Conservation (phyloP, 202 grass and related monocot genomes). For the Hordeum pubiflorum region DNA sequence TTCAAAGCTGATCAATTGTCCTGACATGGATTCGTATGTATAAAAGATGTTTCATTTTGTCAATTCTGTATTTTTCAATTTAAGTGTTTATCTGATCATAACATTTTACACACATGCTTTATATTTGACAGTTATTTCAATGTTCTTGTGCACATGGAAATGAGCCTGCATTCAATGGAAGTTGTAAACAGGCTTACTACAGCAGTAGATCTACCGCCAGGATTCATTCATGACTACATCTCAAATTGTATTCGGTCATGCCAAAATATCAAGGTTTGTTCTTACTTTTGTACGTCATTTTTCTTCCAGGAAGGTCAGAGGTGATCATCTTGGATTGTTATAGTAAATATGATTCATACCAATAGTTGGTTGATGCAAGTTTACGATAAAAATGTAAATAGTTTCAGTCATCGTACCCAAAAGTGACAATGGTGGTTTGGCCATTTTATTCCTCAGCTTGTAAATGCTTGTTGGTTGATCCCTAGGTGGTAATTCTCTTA, state of each 20-base stretch:
- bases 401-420: background rate
- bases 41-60: constrained; percentile 17
- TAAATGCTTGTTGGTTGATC: background rate
- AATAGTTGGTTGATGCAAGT: constrained; percentile 6
- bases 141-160: constrained; percentile 87
- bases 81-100: background rate
- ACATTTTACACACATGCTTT: constrained; percentile 20
- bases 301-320: background rate
- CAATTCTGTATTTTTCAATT: constrained; percentile 1
- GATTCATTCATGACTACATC: constrained; percentile 93
- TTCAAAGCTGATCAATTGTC: constrained; percentile 75
- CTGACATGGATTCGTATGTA: constrained; percentile 74
- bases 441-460: background rate
- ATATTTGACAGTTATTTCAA: constrained; percentile 72
- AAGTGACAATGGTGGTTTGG: background rate
- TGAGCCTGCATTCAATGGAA: constrained; percentile 99
- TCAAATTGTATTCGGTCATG: constrained; percentile 91
- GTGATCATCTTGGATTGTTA: background rate
- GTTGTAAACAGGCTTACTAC: constrained; percentile 96
- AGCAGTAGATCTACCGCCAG: constrained; percentile 70
- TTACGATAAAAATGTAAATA: background rate
- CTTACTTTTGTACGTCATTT: constrained; percentile 3
- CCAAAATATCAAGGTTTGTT: constrained; percentile 76
- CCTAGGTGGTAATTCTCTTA: constrained; percentile 5
- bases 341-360: constrained; percentile 17